Conservation (phyloP, 139 green algal species). For the Chlorella sp. region DNA sequence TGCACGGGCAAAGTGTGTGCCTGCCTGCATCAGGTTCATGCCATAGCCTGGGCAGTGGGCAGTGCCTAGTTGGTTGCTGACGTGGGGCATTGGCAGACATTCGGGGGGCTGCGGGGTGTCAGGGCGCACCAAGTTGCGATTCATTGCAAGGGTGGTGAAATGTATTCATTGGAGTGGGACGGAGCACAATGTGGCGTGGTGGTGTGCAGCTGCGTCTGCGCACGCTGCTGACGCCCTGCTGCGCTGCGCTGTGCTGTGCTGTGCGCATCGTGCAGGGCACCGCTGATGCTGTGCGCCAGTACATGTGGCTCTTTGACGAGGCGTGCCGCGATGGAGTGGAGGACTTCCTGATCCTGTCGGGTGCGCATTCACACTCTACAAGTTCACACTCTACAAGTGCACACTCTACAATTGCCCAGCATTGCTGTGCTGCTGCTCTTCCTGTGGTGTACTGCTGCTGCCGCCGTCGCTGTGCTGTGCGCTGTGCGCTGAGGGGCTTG, state of each 20-base stretch:
- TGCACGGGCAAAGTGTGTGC: not conserved
- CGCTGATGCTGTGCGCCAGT: constrained; percentile 98
- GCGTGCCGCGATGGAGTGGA: constrained; percentile 87
- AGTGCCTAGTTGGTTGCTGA: too few species aligned
- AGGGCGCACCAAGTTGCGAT: too few species aligned
- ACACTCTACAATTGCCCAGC: not conserved
- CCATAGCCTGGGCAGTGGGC: too few species aligned
- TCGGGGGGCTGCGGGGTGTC: too few species aligned
- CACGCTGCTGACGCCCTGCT: not conserved
- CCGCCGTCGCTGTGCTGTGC: not conserved
- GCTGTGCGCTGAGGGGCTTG: not conserved
- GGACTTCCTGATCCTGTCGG: constrained; percentile 99
- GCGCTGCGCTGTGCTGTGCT: not conserved
- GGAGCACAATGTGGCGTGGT: too few species aligned
- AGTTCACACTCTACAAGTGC: not conserved
- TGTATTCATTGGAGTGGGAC: too few species aligned
- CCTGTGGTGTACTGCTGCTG: not conserved
- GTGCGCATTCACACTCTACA: constrained; percentile 43
- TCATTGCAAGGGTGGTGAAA: too few species aligned
- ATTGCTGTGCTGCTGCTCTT: not conserved
- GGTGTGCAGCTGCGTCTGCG: too few species aligned
- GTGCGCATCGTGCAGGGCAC: constrained; percentile 73
- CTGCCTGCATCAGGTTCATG: too few species aligned
- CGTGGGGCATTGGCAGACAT: too few species aligned
- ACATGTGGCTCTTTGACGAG: constrained; percentile 99